phyloP scores from a whole-genome alignment of 495 filamentous ascomycete genomes.

The Collariella sp. region DNA sequence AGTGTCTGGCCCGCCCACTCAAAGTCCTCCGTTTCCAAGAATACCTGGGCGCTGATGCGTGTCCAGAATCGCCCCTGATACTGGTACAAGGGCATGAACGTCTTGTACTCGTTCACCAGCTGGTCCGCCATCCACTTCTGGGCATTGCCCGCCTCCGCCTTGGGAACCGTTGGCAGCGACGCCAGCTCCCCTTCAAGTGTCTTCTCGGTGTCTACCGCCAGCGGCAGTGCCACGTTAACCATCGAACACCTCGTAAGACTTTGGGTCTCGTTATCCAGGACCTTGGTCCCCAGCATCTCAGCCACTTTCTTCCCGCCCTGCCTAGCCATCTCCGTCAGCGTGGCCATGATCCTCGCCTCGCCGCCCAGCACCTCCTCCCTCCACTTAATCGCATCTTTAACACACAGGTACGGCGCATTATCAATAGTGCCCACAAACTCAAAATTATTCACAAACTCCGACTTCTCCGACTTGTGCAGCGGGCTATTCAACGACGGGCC shows the following conservation, averaged over 20 bases:
- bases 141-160: constrained; percentile 30
- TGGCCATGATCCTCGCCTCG: constrained; percentile 56
- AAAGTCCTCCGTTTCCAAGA: constrained; percentile 69
- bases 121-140: constrained; percentile 49
- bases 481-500: constrained; percentile 35
- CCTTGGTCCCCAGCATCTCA: constrained; percentile 55
- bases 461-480: constrained; percentile 38
- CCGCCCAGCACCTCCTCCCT: constrained; percentile 62
- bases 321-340: constrained; percentile 48
- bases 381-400: constrained; percentile 62
- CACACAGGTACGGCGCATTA: constrained; percentile 58
- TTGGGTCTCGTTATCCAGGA: constrained; percentile 51
- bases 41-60: constrained; percentile 71
- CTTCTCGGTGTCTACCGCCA: constrained; percentile 26
- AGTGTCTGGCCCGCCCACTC: constrained; percentile 56
- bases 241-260: constrained; percentile 45
- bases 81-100: constrained; percentile 56
- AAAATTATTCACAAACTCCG: constrained; percentile 59
- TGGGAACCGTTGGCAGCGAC: constrained; percentile 24
- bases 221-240: constrained; percentile 66
- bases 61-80: constrained; percentile 57
- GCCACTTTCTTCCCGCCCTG: constrained; percentile 52
- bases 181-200: constrained; percentile 22
- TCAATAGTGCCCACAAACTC: constrained; percentile 73
- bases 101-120: constrained; percentile 53